These are phyloP conservation scores for Zopfochytrium polystomum DNA, from an alignment of 371 early-diverging fungal genomes.

Conservation along the genomic window DNA sequence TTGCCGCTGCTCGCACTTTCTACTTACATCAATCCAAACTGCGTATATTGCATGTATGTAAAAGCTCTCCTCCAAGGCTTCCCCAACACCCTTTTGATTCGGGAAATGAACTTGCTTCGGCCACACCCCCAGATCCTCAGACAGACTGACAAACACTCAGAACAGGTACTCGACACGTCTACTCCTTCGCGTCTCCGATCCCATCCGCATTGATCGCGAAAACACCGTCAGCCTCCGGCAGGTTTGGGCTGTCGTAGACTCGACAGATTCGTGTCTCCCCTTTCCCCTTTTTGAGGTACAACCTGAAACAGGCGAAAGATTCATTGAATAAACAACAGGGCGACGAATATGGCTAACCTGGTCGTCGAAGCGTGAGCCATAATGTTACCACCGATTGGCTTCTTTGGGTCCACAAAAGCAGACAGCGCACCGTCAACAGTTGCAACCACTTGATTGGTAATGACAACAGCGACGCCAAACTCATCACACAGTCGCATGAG, in stretches of 20 bases:
- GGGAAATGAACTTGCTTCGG: no score
- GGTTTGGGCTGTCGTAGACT: slow-evolving; percentile 59
- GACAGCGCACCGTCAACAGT: slow-evolving; percentile 92
- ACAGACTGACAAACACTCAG: no score
- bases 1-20: no score
- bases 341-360: slow-evolving; percentile 47
- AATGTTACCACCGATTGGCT: slow-evolving; percentile 98
- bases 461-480: slow-evolving; percentile 97
- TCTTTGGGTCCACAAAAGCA: slow-evolving; percentile 96
- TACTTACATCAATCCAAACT: no score
- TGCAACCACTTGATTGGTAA: slow-evolving; percentile 99
- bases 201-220: slow-evolving; percentile 77
- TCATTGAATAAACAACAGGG: background rate
- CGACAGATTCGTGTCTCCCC: slow-evolving; percentile 67
- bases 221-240: slow-evolving; percentile 68
- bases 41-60: no score
- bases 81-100: no score
- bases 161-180: no score
- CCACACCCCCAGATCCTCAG: no score
- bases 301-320: slow-evolving; percentile 23
- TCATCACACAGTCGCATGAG: slow-evolving; percentile 94
- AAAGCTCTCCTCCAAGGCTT: no score
- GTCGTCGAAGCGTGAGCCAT: slow-evolving; percentile 97
- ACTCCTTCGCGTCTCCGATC: no score
- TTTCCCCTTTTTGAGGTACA: slow-evolving; percentile 59